Conservation (phyloP, 2,329 filamentous ascomycete species). For the Botryotinia convoluta region DNA sequence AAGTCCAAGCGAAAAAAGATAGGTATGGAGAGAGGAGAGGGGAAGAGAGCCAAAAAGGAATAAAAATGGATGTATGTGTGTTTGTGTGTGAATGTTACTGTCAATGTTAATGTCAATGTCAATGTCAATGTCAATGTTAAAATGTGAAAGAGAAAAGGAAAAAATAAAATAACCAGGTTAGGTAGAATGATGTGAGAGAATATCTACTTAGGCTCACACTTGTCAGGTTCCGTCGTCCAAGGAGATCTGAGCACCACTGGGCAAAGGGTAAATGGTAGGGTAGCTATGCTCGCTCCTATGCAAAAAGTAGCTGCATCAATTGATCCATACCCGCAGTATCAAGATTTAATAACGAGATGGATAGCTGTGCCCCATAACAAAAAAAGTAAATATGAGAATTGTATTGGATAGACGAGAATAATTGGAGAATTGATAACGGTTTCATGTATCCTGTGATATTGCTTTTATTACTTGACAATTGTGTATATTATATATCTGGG, state of each 20-base stretch:
- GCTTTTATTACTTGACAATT: neutral
- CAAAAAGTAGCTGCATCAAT: neutral
- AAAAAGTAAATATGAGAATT: neutral
- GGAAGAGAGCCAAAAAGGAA: neutral
- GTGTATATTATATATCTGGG: neutral
- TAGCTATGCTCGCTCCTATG: neutral
- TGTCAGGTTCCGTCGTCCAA: constrained; percentile 2
- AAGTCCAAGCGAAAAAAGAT: constrained; percentile 3
- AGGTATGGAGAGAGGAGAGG: neutral
- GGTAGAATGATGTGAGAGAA: neutral
- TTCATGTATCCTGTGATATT: neutral
- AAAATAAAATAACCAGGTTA: neutral
- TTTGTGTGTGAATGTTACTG: neutral
- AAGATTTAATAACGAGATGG: neutral
- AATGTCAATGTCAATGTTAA: neutral
- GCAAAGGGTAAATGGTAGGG: neutral
- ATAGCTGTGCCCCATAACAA: neutral
- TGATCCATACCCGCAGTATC: neutral
- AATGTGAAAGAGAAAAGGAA: neutral
- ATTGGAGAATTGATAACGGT: neutral
- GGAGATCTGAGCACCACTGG: neutral
- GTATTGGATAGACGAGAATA: neutral
- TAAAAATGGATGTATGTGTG: neutral
- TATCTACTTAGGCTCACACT: neutral
- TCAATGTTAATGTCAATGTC: neutral